phyloP scores from a whole-genome alignment of 805 yeast species.

The Pichia rugopelliculosa region DNA sequence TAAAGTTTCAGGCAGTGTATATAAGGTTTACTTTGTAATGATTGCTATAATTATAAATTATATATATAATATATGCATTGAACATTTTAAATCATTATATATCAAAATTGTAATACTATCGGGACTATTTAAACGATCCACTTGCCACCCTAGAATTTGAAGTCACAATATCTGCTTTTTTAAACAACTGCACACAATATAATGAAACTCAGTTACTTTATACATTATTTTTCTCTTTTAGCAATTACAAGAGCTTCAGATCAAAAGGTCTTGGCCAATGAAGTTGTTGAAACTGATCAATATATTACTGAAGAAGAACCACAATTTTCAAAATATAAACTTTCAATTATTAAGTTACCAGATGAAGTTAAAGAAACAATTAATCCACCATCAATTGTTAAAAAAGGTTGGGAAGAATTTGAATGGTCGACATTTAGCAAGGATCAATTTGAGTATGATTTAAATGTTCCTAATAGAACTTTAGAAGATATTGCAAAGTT shows the following conservation, averaged over 20 bases:
- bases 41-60: too few species aligned
- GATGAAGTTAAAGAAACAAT: background rate
- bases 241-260: background rate
- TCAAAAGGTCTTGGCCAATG: background rate
- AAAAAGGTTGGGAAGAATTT: background rate
- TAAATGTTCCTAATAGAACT: background rate
- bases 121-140: background rate
- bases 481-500: background rate
- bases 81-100: too few species aligned
- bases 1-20: too few species aligned
- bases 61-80: too few species aligned
- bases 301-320: background rate
- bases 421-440: background rate
- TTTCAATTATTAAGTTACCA: background rate
- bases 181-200: too few species aligned
- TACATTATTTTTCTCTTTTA: background rate
- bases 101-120: too few species aligned
- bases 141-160: background rate
- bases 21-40: too few species aligned
- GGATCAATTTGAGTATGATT: background rate
- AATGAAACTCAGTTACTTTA: background rate
- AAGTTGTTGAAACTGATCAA: background rate
- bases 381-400: background rate
- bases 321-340: background rate
- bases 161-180: background rate